Conservation (phyloP, 371 early-diverging fungal genomes). For the Mucor velutinosus region DNA sequence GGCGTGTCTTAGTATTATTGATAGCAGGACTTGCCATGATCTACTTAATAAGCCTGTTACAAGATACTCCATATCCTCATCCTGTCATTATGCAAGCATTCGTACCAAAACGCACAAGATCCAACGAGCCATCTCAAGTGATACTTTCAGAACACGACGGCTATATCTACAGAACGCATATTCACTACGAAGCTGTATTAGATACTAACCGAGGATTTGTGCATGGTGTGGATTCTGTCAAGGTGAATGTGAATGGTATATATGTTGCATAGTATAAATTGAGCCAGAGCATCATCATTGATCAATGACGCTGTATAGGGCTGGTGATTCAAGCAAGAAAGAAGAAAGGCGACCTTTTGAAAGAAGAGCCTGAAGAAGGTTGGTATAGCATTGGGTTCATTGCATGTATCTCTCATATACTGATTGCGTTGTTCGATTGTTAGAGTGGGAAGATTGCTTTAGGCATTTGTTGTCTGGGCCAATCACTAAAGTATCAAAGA, state of each 20-base stretch:
- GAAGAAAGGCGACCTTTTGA: conserved; percentile 11
- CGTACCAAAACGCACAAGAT: conserved; percentile 5
- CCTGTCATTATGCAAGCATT: conserved; percentile 29
- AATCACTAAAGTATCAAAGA: conserved; percentile 22
- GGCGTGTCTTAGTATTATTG: conserved; percentile 45
- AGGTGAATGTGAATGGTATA: conserved; percentile 22
- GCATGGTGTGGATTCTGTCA: conserved; percentile 23
- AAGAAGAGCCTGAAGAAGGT: conserved; percentile 4
- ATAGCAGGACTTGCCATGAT: conserved; percentile 42
- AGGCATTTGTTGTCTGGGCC: conserved; percentile 37
- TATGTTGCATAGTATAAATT: neutral
- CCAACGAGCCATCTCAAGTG: conserved; percentile 19
- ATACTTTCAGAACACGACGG: conserved; percentile 25
- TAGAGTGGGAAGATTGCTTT: conserved; percentile 32
- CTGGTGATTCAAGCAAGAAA: conserved; percentile 21
- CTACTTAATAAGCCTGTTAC: conserved; percentile 41
- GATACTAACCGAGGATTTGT: conserved; percentile 7
- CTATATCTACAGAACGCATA: conserved; percentile 40
- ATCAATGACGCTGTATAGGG: conserved; percentile 6
- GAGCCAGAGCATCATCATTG: neutral
- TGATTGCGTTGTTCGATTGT: neutral
- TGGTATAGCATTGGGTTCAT: neutral
- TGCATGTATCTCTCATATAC: neutral
- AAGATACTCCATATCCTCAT: conserved; percentile 45
- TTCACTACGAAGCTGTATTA: conserved; percentile 29